These are phyloP conservation scores for Colletotrichum australisinense DNA, from an alignment of 2,329 filamentous ascomycete genomes.

Conservation along the genomic window DNA sequence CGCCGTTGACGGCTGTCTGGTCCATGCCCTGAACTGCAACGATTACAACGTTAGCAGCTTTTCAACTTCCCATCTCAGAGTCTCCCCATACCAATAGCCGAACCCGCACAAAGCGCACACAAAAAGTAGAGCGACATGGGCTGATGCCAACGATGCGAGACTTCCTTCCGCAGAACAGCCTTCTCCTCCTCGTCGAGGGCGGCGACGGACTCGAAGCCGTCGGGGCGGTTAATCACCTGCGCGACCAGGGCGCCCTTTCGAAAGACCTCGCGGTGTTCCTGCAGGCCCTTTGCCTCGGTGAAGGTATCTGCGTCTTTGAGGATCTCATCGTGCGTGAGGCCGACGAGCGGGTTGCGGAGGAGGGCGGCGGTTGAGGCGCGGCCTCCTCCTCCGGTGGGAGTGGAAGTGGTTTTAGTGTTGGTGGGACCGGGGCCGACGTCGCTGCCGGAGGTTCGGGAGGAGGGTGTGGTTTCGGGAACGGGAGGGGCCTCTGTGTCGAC, in stretches of 20 bases:
- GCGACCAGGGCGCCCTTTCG: conserved; percentile 64
- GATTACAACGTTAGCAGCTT: not conserved
- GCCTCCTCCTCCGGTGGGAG: conserved; percentile 8
- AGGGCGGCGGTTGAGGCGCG: conserved; percentile 41
- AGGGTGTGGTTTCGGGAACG: not conserved
- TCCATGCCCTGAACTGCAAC: conserved; percentile 69
- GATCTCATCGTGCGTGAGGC: conserved; percentile 43
- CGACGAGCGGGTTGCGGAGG: conserved; percentile 45
- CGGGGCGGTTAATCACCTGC: conserved; percentile 51
- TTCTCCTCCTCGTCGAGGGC: conserved; percentile 44
- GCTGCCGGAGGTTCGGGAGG: conserved; percentile 13
- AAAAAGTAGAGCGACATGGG: conserved; percentile 49
- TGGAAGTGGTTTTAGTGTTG: not conserved
- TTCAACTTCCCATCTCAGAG: not conserved
- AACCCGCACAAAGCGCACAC: conserved; percentile 47
- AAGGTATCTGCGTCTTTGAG: conserved; percentile 50
- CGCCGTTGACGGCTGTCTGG: conserved; percentile 73
- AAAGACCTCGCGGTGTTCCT: conserved; percentile 56
- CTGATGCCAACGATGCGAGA: conserved; percentile 45
- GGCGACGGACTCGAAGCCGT: conserved; percentile 44
- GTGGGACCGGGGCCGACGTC: not conserved
- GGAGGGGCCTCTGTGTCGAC: conserved; percentile 25
- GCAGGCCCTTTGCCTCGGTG: conserved; percentile 47
- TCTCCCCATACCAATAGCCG: conserved; percentile 54
- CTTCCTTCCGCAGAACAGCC: conserved; percentile 42